These are phyloP conservation scores for Dactylellina leptospora DNA, from an alignment of 2,329 filamentous ascomycete genomes.

Conservation along the genomic window DNA sequence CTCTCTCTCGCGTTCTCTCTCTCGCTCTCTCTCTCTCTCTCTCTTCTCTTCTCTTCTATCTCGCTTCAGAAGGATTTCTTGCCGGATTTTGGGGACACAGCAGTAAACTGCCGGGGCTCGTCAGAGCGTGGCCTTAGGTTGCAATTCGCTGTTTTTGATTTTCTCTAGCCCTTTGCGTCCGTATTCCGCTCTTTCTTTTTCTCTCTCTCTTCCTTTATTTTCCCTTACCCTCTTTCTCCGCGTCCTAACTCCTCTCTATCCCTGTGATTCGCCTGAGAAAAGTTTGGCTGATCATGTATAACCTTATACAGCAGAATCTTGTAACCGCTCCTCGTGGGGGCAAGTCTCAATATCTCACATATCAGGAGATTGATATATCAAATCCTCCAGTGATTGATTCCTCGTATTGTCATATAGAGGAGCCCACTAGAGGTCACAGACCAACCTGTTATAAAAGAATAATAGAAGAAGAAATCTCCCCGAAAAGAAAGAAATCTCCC, in stretches of 20 bases:
- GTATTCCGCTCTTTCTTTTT: slow-evolving; percentile 40
- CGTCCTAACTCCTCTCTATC: slow-evolving; percentile 20
- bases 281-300: slow-evolving; percentile 53
- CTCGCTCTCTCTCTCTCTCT: slow-evolving; percentile 26
- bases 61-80: slow-evolving; percentile 32
- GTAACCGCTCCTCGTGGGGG: slow-evolving; percentile 51
- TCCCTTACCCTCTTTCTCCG: slow-evolving; percentile 25
- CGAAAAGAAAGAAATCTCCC: too few relatives aligned
- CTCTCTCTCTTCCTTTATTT: background rate
- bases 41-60: slow-evolving; percentile 42
- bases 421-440: slow-evolving; percentile 53
- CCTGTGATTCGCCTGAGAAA: slow-evolving; percentile 46
- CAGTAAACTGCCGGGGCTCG: slow-evolving; percentile 15
- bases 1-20: slow-evolving; percentile 45
- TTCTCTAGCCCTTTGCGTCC: slow-evolving; percentile 31
- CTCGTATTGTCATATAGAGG: slow-evolving; percentile 53
- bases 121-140: slow-evolving; percentile 26
- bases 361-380: slow-evolving; percentile 49
- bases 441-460: slow-evolving; percentile 48
- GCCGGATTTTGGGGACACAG: slow-evolving; percentile 11
- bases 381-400: slow-evolving; percentile 47
- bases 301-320: slow-evolving; percentile 51
- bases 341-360: slow-evolving; percentile 52
- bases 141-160: slow-evolving; percentile 15
- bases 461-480: slow-evolving; percentile 48